These are phyloP conservation scores for Xerocomus amazonicus DNA, from an alignment of 1,284 basidiomycete genomes.

Conservation along the genomic window DNA sequence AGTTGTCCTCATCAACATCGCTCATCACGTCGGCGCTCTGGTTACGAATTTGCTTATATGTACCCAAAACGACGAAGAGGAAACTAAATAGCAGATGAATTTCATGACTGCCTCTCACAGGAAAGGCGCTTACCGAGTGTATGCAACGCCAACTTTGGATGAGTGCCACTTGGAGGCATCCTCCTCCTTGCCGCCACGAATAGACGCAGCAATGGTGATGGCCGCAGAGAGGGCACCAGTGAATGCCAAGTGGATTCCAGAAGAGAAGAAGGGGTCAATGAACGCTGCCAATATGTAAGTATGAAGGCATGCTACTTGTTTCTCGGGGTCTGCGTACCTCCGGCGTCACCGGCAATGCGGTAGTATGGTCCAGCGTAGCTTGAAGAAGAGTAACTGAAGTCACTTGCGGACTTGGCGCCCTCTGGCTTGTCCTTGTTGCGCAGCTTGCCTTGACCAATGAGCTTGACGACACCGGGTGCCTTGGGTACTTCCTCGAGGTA, in stretches of 20 bases:
- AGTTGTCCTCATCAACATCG: slow-evolving; percentile 48
- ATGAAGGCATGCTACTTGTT: neutral
- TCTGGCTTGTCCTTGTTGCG: neutral
- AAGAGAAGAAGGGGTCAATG: slow-evolving; percentile 60
- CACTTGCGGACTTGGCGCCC: neutral
- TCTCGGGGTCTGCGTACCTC: neutral
- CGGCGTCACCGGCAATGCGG: slow-evolving; percentile 1
- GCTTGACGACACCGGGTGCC: neutral
- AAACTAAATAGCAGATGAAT: neutral
- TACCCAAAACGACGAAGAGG: slow-evolving; percentile 44
- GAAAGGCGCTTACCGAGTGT: neutral
- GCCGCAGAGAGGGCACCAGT: slow-evolving; percentile 42
- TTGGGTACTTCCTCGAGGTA: neutral
- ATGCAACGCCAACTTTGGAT: slow-evolving; percentile 33
- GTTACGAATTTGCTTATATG: slow-evolving; percentile 47
- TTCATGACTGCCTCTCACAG: neutral
- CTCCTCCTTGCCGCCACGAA: slow-evolving; percentile 36
- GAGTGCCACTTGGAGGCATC: slow-evolving; percentile 41
- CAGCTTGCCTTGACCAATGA: neutral
- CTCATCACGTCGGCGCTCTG: slow-evolving; percentile 41
- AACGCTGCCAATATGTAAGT: slow-evolving; percentile 28
- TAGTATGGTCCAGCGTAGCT: neutral
- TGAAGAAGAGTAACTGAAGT: slow-evolving; percentile 1
- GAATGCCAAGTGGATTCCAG: slow-evolving; percentile 46
- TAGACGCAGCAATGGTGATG: slow-evolving; percentile 41